Conservation (phyloP, 108 stramenopile genomes). For the Cyclotella atomus region DNA sequence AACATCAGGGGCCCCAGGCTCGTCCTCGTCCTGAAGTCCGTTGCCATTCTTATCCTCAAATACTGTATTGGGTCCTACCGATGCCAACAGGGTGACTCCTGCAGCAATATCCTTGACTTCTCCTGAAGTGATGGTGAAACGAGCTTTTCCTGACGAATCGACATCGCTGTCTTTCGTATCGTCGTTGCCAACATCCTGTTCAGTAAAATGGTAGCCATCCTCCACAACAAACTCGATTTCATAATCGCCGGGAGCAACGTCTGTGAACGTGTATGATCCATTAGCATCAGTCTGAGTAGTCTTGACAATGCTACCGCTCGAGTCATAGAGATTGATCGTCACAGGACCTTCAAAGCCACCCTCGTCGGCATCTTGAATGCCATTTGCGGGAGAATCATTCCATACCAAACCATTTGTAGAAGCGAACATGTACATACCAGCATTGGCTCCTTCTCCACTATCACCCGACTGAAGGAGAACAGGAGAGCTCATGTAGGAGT, state of each 20-base stretch:
- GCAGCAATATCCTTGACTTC: slow-evolving; percentile 26
- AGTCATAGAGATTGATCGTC: slow-evolving; percentile 30
- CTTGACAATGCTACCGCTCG: neutral
- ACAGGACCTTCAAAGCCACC: slow-evolving; percentile 18
- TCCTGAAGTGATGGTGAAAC: slow-evolving; percentile 17
- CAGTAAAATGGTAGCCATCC: slow-evolving; percentile 10
- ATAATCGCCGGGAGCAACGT: slow-evolving; percentile 19
- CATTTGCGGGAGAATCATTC: slow-evolving; percentile 35
- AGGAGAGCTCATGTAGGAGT: slow-evolving; percentile 6
- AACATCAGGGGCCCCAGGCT: slow-evolving; percentile 24
- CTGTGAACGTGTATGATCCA: slow-evolving; percentile 22
- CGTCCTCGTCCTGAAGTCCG: slow-evolving; percentile 35
- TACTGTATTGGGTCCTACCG: slow-evolving; percentile 31
- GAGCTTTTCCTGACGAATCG: slow-evolving; percentile 6
- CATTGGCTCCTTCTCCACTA: slow-evolving; percentile 19
- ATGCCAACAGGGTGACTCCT: slow-evolving; percentile 12
- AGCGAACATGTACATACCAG: slow-evolving; percentile 29
- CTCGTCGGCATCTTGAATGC: slow-evolving; percentile 29
- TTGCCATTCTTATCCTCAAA: slow-evolving; percentile 36
- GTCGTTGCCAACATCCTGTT: slow-evolving; percentile 12
- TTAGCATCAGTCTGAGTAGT: slow-evolving; percentile 15
- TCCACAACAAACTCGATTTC: slow-evolving; percentile 12
- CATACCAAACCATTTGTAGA: slow-evolving; percentile 22
- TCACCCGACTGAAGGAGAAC: slow-evolving; percentile 22
- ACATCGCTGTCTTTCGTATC: slow-evolving; percentile 34